phyloP scores from a whole-genome alignment of 2,329 filamentous ascomycete genomes.

The Pseudonectria buxi region DNA sequence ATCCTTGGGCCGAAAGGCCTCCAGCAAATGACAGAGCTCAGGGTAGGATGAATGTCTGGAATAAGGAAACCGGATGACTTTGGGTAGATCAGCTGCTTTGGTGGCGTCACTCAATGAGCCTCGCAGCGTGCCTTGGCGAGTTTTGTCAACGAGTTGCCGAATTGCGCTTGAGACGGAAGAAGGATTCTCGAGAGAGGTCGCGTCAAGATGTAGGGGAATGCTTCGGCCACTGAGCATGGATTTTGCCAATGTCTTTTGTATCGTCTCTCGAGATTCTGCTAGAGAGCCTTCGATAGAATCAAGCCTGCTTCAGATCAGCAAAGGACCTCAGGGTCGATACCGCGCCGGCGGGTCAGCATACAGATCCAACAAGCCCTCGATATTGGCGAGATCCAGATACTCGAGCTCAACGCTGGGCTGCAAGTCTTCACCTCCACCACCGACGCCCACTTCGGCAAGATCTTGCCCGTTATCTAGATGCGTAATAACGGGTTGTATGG shows the following conservation, averaged over 20 bases:
- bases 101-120: not conserved
- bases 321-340: accelerated
- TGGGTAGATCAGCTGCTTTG: constrained; percentile 26
- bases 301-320: constrained; percentile 10
- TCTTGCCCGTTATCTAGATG: constrained; percentile 53
- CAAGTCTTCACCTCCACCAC: constrained; percentile 72
- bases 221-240: constrained; percentile 17
- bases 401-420: constrained; percentile 62
- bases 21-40: constrained; percentile 67
- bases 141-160: constrained; percentile 8
- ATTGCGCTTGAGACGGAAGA: constrained; percentile 9
- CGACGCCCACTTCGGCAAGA: constrained; percentile 67
- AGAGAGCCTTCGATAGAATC: constrained; percentile 6
- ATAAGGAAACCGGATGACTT: constrained; percentile 63
- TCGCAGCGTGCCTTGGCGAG: constrained; percentile 2
- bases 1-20: constrained; percentile 63
- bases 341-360: constrained; percentile 22
- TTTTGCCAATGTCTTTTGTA: constrained; percentile 11
- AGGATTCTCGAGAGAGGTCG: constrained; percentile 10
- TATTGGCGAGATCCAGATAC: constrained; percentile 43
- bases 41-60: constrained; percentile 82
- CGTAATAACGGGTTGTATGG: constrained; percentile 72
- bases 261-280: constrained; percentile 1
- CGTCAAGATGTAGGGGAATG: constrained; percentile 19
- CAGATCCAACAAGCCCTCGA: constrained; percentile 41